Conservation (phyloP, 78 protist species). For the Dictyostelium citrinum region DNA sequence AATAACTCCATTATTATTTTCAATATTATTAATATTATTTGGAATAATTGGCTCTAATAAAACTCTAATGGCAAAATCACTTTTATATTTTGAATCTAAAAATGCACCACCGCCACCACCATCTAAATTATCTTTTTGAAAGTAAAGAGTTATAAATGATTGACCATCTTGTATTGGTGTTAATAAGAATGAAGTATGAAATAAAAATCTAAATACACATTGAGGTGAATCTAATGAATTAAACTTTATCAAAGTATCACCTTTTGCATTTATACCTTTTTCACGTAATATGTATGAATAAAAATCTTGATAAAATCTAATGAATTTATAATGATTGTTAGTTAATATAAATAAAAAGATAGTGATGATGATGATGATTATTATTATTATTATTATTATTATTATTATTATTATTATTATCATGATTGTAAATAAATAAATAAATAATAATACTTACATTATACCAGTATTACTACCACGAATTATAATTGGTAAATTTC, state of each 20-base stretch:
- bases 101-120: conserved; percentile 32
- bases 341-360: too few species aligned
- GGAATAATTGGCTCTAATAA: not conserved
- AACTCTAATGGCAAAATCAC: conserved; percentile 5
- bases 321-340: too few species aligned
- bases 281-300: not conserved
- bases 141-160: not conserved
- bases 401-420: not conserved
- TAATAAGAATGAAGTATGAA: conserved; percentile 48
- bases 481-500: conserved; percentile 34
- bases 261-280: not conserved
- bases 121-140: conserved; percentile 30
- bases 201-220: conserved; percentile 34
- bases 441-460: not conserved
- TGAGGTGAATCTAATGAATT: conserved; percentile 10
- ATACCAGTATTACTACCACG: conserved; percentile 1
- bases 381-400: too few species aligned
- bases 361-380: too few species aligned
- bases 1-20: not conserved
- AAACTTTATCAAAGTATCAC: conserved; percentile 38
- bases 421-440: too few species aligned
- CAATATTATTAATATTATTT: not conserved
- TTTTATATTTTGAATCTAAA: not conserved
- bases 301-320: not conserved
- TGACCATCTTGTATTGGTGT: not conserved